Conservation (phyloP, 2,329 filamentous ascomycete species). For the Aspergillus transmontanensis region DNA sequence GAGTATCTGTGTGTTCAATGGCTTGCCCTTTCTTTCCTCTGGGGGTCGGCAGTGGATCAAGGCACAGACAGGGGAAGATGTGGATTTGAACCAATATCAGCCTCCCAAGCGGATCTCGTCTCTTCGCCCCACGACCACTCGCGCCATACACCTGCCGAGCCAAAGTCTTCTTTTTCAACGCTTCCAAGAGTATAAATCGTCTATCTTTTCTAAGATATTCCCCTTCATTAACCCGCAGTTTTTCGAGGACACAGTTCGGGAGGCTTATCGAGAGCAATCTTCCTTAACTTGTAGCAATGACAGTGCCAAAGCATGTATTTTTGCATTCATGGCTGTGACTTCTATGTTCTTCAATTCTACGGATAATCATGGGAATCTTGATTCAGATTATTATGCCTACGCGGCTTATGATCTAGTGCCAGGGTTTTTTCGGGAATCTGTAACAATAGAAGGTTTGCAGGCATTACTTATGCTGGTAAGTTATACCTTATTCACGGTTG, state of each 20-base stretch:
- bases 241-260: slow-evolving; percentile 14
- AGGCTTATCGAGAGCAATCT: slow-evolving; percentile 8
- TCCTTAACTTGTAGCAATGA: neutral
- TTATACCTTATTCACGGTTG: neutral
- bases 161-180: neutral
- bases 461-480: slow-evolving; percentile 14
- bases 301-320: slow-evolving; percentile 13
- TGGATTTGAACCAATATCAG: slow-evolving; percentile 7
- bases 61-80: slow-evolving; percentile 8
- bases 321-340: slow-evolving; percentile 11
- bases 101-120: neutral
- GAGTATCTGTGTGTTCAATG: slow-evolving; percentile 15
- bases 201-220: neutral
- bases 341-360: neutral
- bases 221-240: slow-evolving; percentile 3
- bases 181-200: slow-evolving; percentile 1
- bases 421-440: neutral
- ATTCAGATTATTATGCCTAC: slow-evolving; percentile 1
- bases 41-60: slow-evolving; percentile 13
- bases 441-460: slow-evolving; percentile 16
- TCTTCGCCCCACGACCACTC: neutral
- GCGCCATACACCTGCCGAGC: neutral
- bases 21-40: slow-evolving; percentile 13
- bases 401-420: slow-evolving; percentile 5
- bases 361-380: neutral